Evolutionary conservation across 129 eudicot genomes (phyloP).

Genomic region (Saussurea involucrata): DNA sequence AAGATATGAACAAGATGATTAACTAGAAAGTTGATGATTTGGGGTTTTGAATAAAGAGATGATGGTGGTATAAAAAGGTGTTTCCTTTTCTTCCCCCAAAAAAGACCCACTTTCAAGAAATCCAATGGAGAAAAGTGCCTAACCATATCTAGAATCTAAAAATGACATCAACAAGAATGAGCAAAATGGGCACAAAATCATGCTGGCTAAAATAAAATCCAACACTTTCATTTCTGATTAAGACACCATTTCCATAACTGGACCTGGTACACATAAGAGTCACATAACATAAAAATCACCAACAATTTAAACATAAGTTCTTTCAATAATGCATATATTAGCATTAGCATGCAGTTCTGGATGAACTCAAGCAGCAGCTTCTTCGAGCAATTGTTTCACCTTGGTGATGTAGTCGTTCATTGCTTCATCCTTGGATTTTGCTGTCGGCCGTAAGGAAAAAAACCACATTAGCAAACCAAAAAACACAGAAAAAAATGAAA

Average conservation of each 20-base stretch:
- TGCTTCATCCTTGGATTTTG: conserved; percentile 78
- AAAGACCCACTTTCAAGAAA: not conserved
- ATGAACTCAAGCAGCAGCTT: conserved; percentile 37
- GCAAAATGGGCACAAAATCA: conserved; percentile 2
- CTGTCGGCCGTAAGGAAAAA: conserved; percentile 25
- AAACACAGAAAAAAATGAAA: not conserved
- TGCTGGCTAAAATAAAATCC: conserved; percentile 18
- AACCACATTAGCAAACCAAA: not conserved
- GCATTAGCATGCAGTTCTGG: not conserved
- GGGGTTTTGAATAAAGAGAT: not conserved
- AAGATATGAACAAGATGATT: not conserved
- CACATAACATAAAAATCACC: conserved; percentile 24
- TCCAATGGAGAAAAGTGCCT: not conserved
- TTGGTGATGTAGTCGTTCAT: conserved; percentile 93
- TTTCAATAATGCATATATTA: conserved; percentile 5
- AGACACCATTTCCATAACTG: conserved; percentile 36
- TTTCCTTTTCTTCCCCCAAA: not conserved
- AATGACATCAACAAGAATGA: not conserved
- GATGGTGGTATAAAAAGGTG: not conserved
- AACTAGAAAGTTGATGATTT: not conserved
- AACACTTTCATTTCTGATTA: conserved; percentile 3
- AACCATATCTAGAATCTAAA: not conserved
- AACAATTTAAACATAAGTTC: conserved; percentile 12
- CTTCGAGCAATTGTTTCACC: conserved; percentile 89
- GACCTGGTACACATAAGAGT: conserved; percentile 21